Base-by-base conservation (phyloP, 441 rosid genomes). In the Erodium texanum region DNA sequence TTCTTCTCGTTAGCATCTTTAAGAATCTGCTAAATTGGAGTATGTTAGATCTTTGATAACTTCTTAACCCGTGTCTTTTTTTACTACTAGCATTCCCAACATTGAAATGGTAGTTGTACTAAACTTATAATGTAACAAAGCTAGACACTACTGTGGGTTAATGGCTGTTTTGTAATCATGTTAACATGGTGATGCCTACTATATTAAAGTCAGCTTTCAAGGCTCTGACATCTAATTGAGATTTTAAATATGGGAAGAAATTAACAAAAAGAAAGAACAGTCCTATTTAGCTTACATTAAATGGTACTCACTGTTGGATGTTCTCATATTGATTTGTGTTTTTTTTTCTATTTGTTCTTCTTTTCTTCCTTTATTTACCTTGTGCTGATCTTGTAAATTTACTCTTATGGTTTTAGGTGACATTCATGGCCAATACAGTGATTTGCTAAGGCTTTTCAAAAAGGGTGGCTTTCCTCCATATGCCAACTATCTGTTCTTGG, bases 361-460 rank as follows among this genome's bases (percentile, higher is more conserved):
- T 52, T 52, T 24, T 27, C 29, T 27, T 27, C 23, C 23, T 32
- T 24, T 68, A 54, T 10, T 66, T 43, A 70, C 16, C 50, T 43
- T 11, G 63, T 22, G 8, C 68, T 75, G 64, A 64, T 65, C 12
- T 63, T 65, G 10, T 58, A 36, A 24, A 58, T 20, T 69, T 1
- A 38, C 65, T 77, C 16, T 71, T 24, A 68, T 50, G 76, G 52
- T 18, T 77, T 73, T 20, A 90, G 97, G 98, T 76, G 97, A 93
- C 73, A 84, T 93, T 72, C 98, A 93, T 74, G 98, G 97, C 36
- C 97, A 93, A 68, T 90, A 90, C 74, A 84, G 93, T 78, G 98
- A 93, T 77, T 78, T 93, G 74, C 78, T 93, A 75, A 84, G 98
- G 83, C 96, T 90, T 54, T 93, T 93, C 29, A 96, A 92, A 70